Evolutionary conservation across 805 yeast species (phyloP), one percentile per base, ranked within the genome.

Genomic region (Metschnikowia aberdeeniae): DNA sequence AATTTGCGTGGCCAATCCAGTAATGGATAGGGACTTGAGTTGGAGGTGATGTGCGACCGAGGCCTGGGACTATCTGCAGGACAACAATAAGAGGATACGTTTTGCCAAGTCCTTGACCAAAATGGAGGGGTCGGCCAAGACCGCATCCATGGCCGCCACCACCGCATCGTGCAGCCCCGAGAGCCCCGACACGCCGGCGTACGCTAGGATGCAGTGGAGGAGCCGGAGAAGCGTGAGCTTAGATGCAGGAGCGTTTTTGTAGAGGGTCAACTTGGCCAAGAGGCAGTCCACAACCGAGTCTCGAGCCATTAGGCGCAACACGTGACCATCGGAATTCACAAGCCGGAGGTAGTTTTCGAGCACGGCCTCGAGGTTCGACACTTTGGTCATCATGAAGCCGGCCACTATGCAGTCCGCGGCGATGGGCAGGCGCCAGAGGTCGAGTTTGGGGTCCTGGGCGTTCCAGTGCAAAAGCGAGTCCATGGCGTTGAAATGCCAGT

Each of bases 401-500:
- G 63, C 61, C 1, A 63, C 49, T 14, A 76, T 53, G 44, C 72
- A 66, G 26, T 57, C 56, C 3, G 51, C 50, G 19, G 62, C 70
- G 17, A 43, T 55, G 19, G 61, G 58, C 43, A 58, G 51, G 24
- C 51, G 64, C 27, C 58, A 60, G 36, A 41, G 52, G 7, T 56
- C 57, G 34, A 41, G 60, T 6, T 45, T 51, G 4, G 60, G 58
- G 40, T 62, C 64, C 43, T 52, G 66, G 51, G 59, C 57, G 47
- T 52, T 59, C 80, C 72, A 75, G 50, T 55, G 59, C 8, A 72
- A 37, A 2, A 79, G 63, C 0, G 82, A 72, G 26, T 78, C 81
- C 49, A 77, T 64, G 2, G 82, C 78, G 55, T 74, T 76, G 14
- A 75, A 72, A 56, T 77, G 81, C 82, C 83, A 79, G 52, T 78